Percentiles rank a stretch among this genome's conserved stretches.
These are phyloP conservation scores for Lactifluus volemus DNA, from an alignment of 768 basidiomycete species.

Conservation along the genomic window DNA sequence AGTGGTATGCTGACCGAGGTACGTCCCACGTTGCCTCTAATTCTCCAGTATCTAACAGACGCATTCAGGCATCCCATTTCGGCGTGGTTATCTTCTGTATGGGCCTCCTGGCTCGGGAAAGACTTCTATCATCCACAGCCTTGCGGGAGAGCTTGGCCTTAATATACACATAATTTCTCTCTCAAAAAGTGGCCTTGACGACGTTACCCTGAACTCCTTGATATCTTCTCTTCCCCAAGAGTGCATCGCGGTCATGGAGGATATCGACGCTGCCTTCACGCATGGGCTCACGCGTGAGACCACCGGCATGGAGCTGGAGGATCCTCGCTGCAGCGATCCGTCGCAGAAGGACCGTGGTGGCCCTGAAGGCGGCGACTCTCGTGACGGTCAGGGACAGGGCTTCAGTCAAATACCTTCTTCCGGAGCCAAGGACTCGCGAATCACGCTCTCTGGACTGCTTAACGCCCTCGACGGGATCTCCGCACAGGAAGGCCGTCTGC, in stretches of 20 bases:
- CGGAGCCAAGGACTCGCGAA: constrained; percentile 22
- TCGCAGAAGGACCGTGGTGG: constrained; percentile 13
- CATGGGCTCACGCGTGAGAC: constrained; percentile 32
- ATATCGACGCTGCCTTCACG: constrained; percentile 71
- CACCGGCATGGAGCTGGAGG: constrained; percentile 13
- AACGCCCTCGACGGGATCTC: constrained; percentile 75
- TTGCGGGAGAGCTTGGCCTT: constrained; percentile 71
- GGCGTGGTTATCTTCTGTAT: constrained; percentile 70
- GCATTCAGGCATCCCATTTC: constrained; percentile 53
- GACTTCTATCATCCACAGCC: constrained; percentile 65
- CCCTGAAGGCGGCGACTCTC: constrained; percentile 3
- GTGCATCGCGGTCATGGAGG: constrained; percentile 76
- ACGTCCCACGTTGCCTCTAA: not conserved
- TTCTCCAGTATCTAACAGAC: not conserved
- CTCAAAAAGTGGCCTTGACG: constrained; percentile 54
- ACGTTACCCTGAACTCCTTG: constrained; percentile 46
- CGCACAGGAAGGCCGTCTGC: constrained; percentile 74
- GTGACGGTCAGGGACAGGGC: constrained; percentile 1
- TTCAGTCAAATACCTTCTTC: not conserved
- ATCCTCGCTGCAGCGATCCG: constrained; percentile 27
- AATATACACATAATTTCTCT: constrained; percentile 69
- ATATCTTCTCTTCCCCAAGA: constrained; percentile 56
- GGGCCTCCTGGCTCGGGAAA: constrained; percentile 75
- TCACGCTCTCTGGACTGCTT: constrained; percentile 66
- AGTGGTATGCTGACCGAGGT: constrained; percentile 69